Base-by-base conservation (phyloP, 345 rosid species). In the Hibiscus mutabilis region DNA sequence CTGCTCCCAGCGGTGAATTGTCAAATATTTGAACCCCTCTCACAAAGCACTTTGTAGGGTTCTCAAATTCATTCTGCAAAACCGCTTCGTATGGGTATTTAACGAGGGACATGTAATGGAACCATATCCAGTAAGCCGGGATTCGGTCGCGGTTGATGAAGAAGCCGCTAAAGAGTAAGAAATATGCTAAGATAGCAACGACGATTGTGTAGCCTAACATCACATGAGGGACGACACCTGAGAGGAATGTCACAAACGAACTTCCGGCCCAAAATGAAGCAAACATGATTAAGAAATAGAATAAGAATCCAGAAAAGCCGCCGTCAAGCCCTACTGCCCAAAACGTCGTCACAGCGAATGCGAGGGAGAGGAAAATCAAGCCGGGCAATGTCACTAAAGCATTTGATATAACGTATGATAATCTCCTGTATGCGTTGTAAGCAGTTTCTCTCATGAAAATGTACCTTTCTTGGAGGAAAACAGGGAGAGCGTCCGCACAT, bases 381-480 rank as follows among this genome's bases (percentile, higher is more conserved):
- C 91, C 61, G 0, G 97, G 99, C 16, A 95, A 58, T 0, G 83
- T 79, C 2, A 78, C 83, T 7, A 95, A 70, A 0, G 97, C 81
- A 71, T 88, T 97, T 5, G 98, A 88, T 35, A 95, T 72, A 10
- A 90, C 97, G 76, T 95, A 95, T n/a, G 98, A 95, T 7, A 87
- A 86, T 76, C 99, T 81, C 55, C 99, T 73, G 72, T 95, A 95
- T 0, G 98, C 94, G 44, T 92, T 95, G 78, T 95, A 70, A 33
- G 99, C 96, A 0, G 99, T 95, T 73, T 95, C 99, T 56, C 99
- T 82, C 96, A 95, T 86, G 97, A 92, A 95, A 72, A 95, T 95
- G 82, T 95, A 90, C 60, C 99, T 78, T 64, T 95, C 97, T 71
- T 92, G 99, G 70, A 95, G 92, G 60, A 95, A 95, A 3, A 90